Evolutionary conservation across 2,329 filamentous ascomycete species (phyloP).

Genomic region (Tolypocladium cylindrosporum): DNA sequence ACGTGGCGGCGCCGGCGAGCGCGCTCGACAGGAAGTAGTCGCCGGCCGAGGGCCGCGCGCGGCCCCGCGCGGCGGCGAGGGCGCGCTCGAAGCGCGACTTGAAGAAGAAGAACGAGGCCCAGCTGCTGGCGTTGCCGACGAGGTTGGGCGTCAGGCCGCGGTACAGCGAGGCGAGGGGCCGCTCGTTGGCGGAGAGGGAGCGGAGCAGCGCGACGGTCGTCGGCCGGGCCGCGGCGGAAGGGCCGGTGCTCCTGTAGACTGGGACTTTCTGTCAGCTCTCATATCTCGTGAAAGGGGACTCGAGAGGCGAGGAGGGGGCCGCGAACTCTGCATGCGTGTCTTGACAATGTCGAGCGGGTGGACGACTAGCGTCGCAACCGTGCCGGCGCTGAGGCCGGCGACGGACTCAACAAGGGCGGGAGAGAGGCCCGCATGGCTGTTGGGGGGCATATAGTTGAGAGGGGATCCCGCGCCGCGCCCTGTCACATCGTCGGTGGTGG

Average conservation of each 20-base stretch:
- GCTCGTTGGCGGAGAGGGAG: slow-evolving; percentile 36
- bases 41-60: slow-evolving; percentile 29
- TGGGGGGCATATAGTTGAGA: slow-evolving; percentile 32
- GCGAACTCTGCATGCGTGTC: slow-evolving; percentile 79
- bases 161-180: slow-evolving; percentile 64
- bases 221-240: slow-evolving; percentile 25
- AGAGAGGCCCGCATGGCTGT: slow-evolving; percentile 50
- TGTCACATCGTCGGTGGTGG: slow-evolving; percentile 13
- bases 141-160: slow-evolving; percentile 85
- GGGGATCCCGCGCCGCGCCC: not conserved
- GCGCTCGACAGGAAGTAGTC: slow-evolving; percentile 78
- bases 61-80: slow-evolving; percentile 19
- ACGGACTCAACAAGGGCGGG: slow-evolving; percentile 77
- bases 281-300: not conserved
- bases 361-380: slow-evolving; percentile 74
- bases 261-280: not conserved
- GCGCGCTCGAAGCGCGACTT: slow-evolving; percentile 43
- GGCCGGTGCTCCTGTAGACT: slow-evolving; percentile 41
- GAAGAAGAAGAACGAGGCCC: slow-evolving; percentile 87
- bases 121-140: slow-evolving; percentile 79
- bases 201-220: slow-evolving; percentile 45
- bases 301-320: not conserved
- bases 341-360: slow-evolving; percentile 96
- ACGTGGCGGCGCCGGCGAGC: slow-evolving; percentile 61
- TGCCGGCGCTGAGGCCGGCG: slow-evolving; percentile 82